These are phyloP conservation scores for Fusarium heterosporum DNA, from an alignment of 2,329 filamentous ascomycete genomes.

Conservation along the genomic window DNA sequence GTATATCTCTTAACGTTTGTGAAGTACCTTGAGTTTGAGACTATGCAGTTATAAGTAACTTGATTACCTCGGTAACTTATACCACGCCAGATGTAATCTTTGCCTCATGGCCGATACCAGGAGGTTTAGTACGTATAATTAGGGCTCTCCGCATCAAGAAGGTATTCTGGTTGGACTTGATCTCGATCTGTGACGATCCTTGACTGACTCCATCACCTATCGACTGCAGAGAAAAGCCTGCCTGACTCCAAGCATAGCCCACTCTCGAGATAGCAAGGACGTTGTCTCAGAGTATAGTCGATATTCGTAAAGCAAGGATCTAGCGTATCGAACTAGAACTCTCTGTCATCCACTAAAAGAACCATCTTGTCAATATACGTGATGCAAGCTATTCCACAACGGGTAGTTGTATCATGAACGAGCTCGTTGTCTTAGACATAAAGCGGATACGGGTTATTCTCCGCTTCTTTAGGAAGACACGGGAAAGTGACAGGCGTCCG, in stretches of 20 bases:
- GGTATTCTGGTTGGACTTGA: neutral
- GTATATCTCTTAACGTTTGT: neutral
- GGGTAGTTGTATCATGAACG: neutral
- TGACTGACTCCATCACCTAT: neutral
- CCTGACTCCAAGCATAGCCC: neutral
- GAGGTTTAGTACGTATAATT: neutral
- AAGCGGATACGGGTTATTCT: neutral
- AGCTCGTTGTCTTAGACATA: neutral
- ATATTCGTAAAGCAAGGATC: neutral
- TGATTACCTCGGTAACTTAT: neutral
- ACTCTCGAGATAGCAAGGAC: neutral
- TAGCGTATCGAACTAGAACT: neutral
- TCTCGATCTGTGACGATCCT: neutral
- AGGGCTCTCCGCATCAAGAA: neutral
- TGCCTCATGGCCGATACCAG: neutral
- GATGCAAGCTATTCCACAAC: conserved; percentile 7
- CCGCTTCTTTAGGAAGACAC: neutral
- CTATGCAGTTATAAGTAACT: neutral
- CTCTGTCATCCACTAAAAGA: neutral
- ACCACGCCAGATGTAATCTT: neutral
- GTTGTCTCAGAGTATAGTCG: neutral
- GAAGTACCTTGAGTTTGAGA: neutral
- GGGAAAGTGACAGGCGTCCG: neutral
- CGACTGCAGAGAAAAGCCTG: neutral
- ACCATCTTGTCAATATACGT: neutral